Base-by-base conservation (phyloP, 495 filamentous ascomycete species). In the Delitschia confertaspora region DNA sequence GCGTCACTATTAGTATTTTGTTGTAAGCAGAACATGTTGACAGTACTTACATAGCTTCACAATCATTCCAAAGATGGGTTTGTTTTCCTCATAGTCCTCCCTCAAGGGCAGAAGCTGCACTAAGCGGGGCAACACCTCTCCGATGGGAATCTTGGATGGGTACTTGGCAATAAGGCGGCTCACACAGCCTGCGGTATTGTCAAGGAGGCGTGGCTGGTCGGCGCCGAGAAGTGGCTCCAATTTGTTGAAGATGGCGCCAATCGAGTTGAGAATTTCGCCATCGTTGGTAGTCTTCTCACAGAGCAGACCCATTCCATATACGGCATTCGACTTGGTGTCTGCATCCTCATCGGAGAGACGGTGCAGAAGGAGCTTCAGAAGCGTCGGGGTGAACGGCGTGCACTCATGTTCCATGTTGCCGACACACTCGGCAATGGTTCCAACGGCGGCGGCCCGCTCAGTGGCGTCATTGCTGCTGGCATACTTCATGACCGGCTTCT, bases 31-130 rank as follows among this genome's bases (percentile, higher is more conserved):
- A 5, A 34, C 8, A 38, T 3, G 10, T 24, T 6, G n/a, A n/a
- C 10, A 20, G 21, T 20, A 75, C 83, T 71, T 71, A 85, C 81
- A 95, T 42, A 96, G 70, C 61, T 82, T 76, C 60, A 85, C 79
- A 56, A 98, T 75, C 76, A 85, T 88, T 53, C 79, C 72, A 65
- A 79, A 98, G 25, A 96, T 76, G 8, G 89, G 85, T 47, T 84
- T 81, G 68, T 98, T 96, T 75, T 98, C 91, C 63, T 95, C 88
- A 50, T 75, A 96, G 62, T 98, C 91, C 54, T 95, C 88, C 67
- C 83, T 87, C 54, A 96, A 67, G 19, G 91, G 91, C 33, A 98
- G 71, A 9, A 91, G 71, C 39, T 70, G 71, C 14, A 91, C 75
- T 30, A 98, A 70, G 2, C 74, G 78, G 18, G 88, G 88, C 1